Percentiles rank a stretch among this genome's conserved stretches.
These are phyloP conservation scores for Hibiscus trionum DNA, from an alignment of 345 rosid genomes.

Conservation along the genomic window DNA sequence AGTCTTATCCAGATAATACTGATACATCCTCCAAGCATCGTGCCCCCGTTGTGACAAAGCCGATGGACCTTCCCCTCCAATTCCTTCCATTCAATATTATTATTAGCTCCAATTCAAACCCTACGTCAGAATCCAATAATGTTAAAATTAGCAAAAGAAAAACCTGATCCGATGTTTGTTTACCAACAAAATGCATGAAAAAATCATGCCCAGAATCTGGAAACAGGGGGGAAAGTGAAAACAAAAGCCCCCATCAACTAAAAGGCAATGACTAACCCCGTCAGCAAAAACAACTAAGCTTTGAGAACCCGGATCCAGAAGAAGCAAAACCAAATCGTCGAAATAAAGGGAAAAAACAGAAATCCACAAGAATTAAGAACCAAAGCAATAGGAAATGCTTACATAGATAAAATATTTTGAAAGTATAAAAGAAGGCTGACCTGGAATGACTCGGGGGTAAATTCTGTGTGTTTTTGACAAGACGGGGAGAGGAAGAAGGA, in stretches of 20 bases:
- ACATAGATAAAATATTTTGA: no score
- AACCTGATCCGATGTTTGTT: not conserved
- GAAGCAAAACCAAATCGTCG: no score
- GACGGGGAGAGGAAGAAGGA: no score
- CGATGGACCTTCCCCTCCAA: constrained; percentile 52
- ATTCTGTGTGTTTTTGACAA: no score
- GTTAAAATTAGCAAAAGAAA: not conserved
- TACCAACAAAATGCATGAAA: not conserved
- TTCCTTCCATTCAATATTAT: constrained; percentile 74
- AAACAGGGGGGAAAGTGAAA: no score
- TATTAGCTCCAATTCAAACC: constrained; percentile 23
- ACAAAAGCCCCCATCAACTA: not conserved
- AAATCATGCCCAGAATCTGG: not conserved
- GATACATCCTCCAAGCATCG: constrained; percentile 71
- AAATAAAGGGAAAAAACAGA: no score
- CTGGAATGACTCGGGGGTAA: no score
- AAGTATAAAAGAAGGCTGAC: no score
- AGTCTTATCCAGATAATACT: constrained; percentile 80
- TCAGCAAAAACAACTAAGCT: no score
- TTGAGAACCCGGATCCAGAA: no score
- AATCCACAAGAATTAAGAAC: no score
- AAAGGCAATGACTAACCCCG: not conserved
- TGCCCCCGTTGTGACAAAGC: constrained; percentile 51
- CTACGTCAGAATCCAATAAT: not conserved
- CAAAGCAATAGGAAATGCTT: no score